These are phyloP conservation scores for Yamadazyma friedrichii DNA, from an alignment of 1,139 yeast species.

Conservation along the genomic window DNA sequence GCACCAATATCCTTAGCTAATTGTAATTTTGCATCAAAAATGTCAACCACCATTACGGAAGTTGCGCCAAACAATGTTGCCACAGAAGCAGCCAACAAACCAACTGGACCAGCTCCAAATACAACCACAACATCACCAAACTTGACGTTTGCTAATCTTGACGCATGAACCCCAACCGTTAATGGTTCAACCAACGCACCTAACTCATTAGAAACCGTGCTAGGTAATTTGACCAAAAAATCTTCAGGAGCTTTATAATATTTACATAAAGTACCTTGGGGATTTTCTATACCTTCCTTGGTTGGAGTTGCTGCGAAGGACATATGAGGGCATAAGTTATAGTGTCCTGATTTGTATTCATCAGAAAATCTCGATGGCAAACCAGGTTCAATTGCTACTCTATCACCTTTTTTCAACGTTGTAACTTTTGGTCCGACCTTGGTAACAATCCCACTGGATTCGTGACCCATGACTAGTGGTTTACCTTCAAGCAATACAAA, in stretches of 20 bases:
- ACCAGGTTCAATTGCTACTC: conserved; percentile 76
- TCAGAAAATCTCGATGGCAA: conserved; percentile 75
- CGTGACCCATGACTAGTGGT: conserved; percentile 79
- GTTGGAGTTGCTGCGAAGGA: conserved; percentile 82
- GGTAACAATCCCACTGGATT: conserved; percentile 69
- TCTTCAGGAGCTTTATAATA: conserved; percentile 81
- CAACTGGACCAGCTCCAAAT: conserved; percentile 95
- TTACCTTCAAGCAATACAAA: conserved; percentile 50
- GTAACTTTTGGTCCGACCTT: conserved; percentile 62
- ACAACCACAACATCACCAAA: conserved; percentile 77
- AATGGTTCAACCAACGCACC: conserved; percentile 91
- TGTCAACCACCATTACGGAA: conserved; percentile 63
- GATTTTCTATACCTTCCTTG: conserved; percentile 39
- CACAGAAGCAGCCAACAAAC: conserved; percentile 73
- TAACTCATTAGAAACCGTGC: conserved; percentile 71
- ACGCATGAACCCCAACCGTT: conserved; percentile 83
- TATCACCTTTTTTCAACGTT: conserved; percentile 68
- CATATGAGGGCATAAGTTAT: conserved; percentile 84
- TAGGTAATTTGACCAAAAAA: conserved; percentile 77
- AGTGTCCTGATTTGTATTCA: conserved; percentile 72
- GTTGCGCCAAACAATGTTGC: conserved; percentile 85
- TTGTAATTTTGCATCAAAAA: conserved; percentile 56
- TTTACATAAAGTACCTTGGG: conserved; percentile 71
- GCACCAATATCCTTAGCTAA: conserved; percentile 57
- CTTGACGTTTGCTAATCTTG: conserved; percentile 61